phyloP scores from a whole-genome alignment of 2,329 filamentous ascomycete species.

The Didymella exigua region DNA sequence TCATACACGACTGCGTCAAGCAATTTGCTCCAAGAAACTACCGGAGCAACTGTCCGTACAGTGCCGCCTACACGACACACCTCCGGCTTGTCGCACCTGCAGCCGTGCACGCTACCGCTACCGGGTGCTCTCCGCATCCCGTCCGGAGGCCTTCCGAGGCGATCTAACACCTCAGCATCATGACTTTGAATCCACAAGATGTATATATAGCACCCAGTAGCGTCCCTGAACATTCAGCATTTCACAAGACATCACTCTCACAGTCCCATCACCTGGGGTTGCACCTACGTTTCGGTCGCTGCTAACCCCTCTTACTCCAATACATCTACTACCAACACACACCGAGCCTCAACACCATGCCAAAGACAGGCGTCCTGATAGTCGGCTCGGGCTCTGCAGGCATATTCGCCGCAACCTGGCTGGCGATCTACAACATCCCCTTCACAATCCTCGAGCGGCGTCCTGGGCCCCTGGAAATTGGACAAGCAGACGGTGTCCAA shows the following conservation, averaged over 20 bases:
- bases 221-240: neutral
- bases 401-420: conserved; percentile 65
- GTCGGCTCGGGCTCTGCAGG: conserved; percentile 67
- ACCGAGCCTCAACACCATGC: conserved; percentile 16
- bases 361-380: conserved; percentile 61
- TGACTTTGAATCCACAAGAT: neutral
- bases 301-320: neutral
- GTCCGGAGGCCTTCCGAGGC: neutral
- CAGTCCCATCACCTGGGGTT: neutral
- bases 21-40: neutral
- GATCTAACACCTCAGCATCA: conserved; percentile 8
- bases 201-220: neutral
- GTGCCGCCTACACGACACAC: neutral
- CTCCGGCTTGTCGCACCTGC: conserved; percentile 1
- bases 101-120: conserved; percentile 10
- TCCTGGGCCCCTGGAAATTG: conserved; percentile 59
- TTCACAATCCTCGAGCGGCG: conserved; percentile 65
- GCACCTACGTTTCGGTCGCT: neutral
- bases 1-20: neutral
- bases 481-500: conserved; percentile 70
- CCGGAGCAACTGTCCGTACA: neutral
- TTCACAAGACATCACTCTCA: no score
- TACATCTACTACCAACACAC: neutral
- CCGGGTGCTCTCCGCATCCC: conserved; percentile 7
- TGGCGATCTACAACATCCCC: conserved; percentile 61